These are phyloP conservation scores for Fraxinus albicans DNA, from an alignment of 305 asterid species.

Conservation along the genomic window DNA sequence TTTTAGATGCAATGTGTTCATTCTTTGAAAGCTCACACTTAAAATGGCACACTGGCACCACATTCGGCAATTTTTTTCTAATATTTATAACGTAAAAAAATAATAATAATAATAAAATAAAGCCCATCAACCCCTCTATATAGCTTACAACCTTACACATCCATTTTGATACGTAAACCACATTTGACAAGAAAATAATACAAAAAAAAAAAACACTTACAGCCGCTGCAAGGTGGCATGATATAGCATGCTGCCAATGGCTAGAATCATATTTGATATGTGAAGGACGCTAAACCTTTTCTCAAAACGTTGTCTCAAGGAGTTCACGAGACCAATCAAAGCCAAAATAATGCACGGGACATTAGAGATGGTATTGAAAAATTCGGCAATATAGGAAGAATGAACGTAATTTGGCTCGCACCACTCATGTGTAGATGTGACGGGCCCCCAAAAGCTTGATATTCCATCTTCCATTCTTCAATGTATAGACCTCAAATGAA, in stretches of 20 bases:
- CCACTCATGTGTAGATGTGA: constrained; percentile 89
- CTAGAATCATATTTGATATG: constrained; percentile 40
- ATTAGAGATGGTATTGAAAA: constrained; percentile 82
- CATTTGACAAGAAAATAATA: background rate
- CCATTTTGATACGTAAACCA: constrained; percentile 9
- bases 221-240: constrained; percentile 77
- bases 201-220: constrained; percentile 36
- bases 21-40: background rate
- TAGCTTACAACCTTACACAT: background rate
- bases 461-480: constrained; percentile 58
- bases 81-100: background rate
- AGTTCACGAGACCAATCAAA: constrained; percentile 71
- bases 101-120: too few relatives aligned
- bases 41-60: background rate
- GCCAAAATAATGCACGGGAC: constrained; percentile 72
- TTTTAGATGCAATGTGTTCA: background rate
- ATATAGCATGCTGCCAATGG: constrained; percentile 82
- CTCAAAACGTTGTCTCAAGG: constrained; percentile 75
- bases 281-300: constrained; percentile 88
- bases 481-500: constrained; percentile 21
- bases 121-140: background rate
- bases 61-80: background rate
- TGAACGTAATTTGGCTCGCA: constrained; percentile 80
- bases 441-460: constrained; percentile 93
- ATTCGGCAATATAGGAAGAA: constrained; percentile 82